Conservation (phyloP, 345 rosid species). For the Eucalyptus sp. region DNA sequence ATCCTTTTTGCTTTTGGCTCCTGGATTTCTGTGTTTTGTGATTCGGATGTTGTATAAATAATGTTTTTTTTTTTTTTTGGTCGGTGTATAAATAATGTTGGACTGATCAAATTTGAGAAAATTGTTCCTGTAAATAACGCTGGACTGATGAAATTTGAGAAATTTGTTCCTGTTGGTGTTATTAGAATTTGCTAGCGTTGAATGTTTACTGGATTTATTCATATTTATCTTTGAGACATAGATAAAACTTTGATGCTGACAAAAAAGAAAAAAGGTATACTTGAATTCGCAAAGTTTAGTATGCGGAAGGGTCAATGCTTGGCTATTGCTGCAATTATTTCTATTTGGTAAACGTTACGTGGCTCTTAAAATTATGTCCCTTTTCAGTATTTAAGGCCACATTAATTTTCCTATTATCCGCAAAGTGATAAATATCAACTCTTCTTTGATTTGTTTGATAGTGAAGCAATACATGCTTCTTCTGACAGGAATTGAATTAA, state of each 20-base stretch:
- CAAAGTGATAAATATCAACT: background rate
- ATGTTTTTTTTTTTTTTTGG: background rate
- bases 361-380: background rate
- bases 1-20: background rate
- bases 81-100: background rate
- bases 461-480: background rate
- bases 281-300: background rate
- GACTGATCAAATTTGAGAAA: background rate
- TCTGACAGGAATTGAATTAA: background rate
- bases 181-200: background rate
- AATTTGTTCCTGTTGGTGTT: background rate
- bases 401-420: background rate
- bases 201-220: background rate
- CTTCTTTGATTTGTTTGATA: background rate
- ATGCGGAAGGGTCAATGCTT: background rate
- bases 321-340: background rate
- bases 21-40: background rate
- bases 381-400: background rate
- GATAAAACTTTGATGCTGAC: background rate
- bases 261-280: background rate
- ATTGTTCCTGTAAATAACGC: background rate
- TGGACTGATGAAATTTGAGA: background rate
- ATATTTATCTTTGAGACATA: background rate
- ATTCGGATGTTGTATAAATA: background rate
- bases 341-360: background rate